Evolutionary conservation across 176 grass and related monocot species (phyloP).

Genomic region (Carex pumila): DNA sequence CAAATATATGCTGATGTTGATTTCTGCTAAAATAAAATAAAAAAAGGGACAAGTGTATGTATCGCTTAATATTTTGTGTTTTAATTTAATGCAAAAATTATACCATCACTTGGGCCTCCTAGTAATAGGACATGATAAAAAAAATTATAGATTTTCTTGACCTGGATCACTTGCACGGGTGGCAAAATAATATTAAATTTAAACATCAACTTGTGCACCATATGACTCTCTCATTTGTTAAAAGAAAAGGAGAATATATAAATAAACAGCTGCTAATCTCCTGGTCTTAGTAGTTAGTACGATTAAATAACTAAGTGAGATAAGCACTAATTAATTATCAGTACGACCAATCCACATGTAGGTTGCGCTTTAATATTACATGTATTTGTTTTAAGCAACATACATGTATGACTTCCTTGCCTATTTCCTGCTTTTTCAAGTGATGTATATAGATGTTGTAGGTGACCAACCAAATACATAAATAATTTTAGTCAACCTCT

Average conservation of each 20-base stretch:
- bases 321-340: background rate
- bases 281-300: background rate
- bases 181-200: background rate
- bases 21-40: background rate
- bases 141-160: background rate
- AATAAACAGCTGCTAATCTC: background rate
- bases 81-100: background rate
- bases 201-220: background rate
- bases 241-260: background rate
- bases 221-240: background rate
- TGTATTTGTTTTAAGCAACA: constrained; percentile 1
- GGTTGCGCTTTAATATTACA: background rate
- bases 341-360: background rate
- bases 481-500: background rate
- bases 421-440: background rate
- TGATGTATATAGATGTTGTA: constrained; percentile 3
- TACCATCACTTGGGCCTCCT: background rate
- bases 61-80: background rate
- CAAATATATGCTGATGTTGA: background rate
- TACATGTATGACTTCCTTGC: background rate
- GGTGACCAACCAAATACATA: background rate
- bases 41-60: background rate
- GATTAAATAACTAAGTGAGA: background rate
- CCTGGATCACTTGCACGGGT: constrained; percentile 14
- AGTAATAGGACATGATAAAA: background rate